phyloP scores from a whole-genome alignment of 2,329 filamentous ascomycete genomes.

The Colletotrichum chlorophyti region DNA sequence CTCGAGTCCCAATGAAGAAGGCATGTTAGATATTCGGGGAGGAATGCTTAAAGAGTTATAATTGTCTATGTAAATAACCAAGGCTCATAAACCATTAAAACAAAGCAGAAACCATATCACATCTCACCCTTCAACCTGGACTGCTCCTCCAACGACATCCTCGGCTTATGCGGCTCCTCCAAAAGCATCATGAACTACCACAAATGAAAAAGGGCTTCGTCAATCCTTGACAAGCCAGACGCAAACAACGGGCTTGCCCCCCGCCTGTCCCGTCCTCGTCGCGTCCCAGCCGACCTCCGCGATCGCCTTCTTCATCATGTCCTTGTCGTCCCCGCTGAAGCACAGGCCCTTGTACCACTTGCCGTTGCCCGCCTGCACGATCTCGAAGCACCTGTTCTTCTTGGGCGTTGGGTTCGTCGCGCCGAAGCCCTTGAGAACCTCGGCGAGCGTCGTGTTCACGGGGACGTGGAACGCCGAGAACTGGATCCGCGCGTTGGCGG shows the following conservation, averaged over 20 bases:
- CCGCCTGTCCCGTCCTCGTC: conserved; percentile 52
- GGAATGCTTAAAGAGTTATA: too few relatives aligned
- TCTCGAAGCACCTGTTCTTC: conserved; percentile 65
- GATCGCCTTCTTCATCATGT: conserved; percentile 56
- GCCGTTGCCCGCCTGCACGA: conserved; percentile 61
- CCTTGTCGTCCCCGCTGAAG: conserved; percentile 56
- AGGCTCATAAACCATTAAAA: too few relatives aligned
- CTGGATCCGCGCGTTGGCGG: conserved; percentile 46
- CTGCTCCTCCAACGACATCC: too few relatives aligned
- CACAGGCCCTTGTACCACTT: conserved; percentile 64
- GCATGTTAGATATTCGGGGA: too few relatives aligned
- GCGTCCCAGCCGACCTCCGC: conserved; percentile 66
- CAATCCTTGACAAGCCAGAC: conserved; percentile 64
- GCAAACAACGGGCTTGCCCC: conserved; percentile 63
- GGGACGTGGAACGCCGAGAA: conserved; percentile 62
- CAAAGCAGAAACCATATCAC: too few relatives aligned
- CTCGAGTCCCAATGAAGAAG: too few relatives aligned
- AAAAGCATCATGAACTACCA: too few relatives aligned
- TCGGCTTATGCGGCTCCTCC: background rate
- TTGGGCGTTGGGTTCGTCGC: conserved; percentile 55
- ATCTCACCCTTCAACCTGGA: too few relatives aligned
- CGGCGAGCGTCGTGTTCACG: conserved; percentile 56
- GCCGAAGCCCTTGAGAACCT: conserved; percentile 66
- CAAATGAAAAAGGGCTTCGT: too few relatives aligned
- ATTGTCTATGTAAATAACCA: too few relatives aligned